These are phyloP conservation scores for Diaporthe sp. DNA, from an alignment of 2,329 filamentous ascomycete species.

Conservation along the genomic window DNA sequence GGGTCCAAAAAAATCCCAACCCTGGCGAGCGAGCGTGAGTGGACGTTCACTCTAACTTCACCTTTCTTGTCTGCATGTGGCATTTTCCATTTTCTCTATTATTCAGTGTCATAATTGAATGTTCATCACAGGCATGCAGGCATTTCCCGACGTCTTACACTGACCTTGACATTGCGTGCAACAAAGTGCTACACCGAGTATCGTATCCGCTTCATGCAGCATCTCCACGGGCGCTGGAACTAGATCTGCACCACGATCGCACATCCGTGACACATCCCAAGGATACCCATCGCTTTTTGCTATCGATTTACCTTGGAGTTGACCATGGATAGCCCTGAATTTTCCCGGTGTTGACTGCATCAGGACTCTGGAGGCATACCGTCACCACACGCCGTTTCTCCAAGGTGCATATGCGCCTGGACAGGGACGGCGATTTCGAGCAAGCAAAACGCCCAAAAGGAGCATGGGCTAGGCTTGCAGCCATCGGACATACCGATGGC, in stretches of 20 bases:
- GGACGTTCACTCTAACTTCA: constrained; percentile 2
- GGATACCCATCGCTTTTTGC: background rate
- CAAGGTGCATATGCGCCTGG: background rate
- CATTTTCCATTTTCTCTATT: background rate
- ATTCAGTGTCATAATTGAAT: too few species aligned
- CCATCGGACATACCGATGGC: background rate
- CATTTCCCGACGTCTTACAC: background rate
- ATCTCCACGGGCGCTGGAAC: background rate
- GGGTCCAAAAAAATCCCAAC: constrained; percentile 30
- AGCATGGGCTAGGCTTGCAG: background rate
- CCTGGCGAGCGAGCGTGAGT: background rate
- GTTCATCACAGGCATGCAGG: too few species aligned
- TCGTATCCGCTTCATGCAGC: background rate
- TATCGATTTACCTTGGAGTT: too few species aligned
- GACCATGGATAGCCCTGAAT: background rate
- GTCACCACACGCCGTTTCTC: background rate
- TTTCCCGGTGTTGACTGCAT: background rate
- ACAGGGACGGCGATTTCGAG: background rate
- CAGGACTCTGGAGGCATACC: too few species aligned
- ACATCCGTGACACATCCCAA: background rate
- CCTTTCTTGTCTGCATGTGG: background rate
- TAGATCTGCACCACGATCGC: background rate
- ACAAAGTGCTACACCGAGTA: background rate
- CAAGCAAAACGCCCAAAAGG: background rate
- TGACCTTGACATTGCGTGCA: background rate